These are phyloP conservation scores for Chlorella sp. DNA, from an alignment of 139 green algal species.

Conservation along the genomic window DNA sequence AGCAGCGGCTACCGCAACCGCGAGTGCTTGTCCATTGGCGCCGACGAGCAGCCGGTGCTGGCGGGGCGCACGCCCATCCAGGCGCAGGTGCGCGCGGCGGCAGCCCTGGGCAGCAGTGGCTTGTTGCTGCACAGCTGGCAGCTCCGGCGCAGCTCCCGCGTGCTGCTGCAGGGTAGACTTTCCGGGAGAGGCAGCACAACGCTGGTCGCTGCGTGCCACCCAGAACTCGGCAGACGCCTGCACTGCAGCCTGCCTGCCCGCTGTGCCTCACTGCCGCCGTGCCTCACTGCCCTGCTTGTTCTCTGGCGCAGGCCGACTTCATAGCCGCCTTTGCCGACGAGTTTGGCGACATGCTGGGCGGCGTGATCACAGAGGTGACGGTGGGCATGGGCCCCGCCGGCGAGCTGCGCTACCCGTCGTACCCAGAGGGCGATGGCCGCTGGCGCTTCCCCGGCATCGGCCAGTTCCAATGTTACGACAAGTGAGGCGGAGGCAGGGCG, in stretches of 20 bases:
- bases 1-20: constrained; percentile 82
- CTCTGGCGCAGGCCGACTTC: constrained; percentile 85
- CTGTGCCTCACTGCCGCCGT: too few relatives aligned
- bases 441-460: constrained; percentile 98
- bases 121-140: too few relatives aligned
- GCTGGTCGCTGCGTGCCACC: too few relatives aligned
- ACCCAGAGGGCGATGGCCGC: constrained; percentile 92
- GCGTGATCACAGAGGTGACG: constrained; percentile 90
- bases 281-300: too few relatives aligned
- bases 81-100: constrained; percentile 35
- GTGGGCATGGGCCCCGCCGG: constrained; percentile 96
- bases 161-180: too few relatives aligned
- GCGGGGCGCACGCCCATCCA: constrained; percentile 88
- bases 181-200: too few relatives aligned
- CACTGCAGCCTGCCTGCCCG: too few relatives aligned
- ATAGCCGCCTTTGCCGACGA: constrained; percentile 87
- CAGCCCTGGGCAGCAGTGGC: too few relatives aligned
- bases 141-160: too few relatives aligned
- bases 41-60: constrained; percentile 86
- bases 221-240: too few relatives aligned
- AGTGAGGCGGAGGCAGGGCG: background rate
- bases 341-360: constrained; percentile 72
- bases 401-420: constrained; percentile 98
- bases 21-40: constrained; percentile 96
- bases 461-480: constrained; percentile 99